Evolutionary conservation across 805 yeast species (phyloP), one percentile per base, ranked within the genome.

Genomic region (Ogataea ganodermae): DNA sequence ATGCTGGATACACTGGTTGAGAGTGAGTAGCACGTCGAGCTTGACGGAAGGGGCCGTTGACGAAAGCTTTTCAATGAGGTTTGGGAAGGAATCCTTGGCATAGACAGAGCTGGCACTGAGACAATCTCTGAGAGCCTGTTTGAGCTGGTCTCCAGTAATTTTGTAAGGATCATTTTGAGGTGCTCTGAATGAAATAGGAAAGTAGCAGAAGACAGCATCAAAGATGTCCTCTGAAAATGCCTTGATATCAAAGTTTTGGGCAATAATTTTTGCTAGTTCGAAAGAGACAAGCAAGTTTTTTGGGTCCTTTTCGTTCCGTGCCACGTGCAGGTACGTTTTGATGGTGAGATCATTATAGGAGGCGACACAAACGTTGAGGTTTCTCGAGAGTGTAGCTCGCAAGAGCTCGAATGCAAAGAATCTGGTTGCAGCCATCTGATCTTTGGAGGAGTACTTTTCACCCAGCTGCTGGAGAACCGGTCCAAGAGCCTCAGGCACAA

Each of bases 301-400:
- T 3, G 99, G 99, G 66, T 94, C 99, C 58, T 94, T 95, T 61
- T 94, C 99, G 31, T 96, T 96, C 13, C 80, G 73, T 2, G 96
- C 87, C 23, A 89, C 61, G 48, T 81, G 80, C 28, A 88, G 61
- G 53, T 86, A 91, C 0, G 85, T 65, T 31, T 75, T 64, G 27
- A 88, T 73, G 44, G 75, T 80, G 3, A 63, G 55, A 26, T 76
- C 78, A 21, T 68, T 69, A 20, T 66, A 49, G 7, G 61, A 46
- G 3, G 42, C 49, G 17, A 58, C 48, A 23, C 50, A 42, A 20
- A 52, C 61, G 7, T 57, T 60, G 2, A 53, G 38, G 46, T 69
- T 69, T 23, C 53, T 61, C 4, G 56, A 46, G 13, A 74, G 59
- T 7, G 80, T 41, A 4, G 62, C 59, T 2, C 67, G 54, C 45